Base-by-base conservation (phyloP, 1,139 yeast genomes). In the Sporopachydermia cereana region DNA sequence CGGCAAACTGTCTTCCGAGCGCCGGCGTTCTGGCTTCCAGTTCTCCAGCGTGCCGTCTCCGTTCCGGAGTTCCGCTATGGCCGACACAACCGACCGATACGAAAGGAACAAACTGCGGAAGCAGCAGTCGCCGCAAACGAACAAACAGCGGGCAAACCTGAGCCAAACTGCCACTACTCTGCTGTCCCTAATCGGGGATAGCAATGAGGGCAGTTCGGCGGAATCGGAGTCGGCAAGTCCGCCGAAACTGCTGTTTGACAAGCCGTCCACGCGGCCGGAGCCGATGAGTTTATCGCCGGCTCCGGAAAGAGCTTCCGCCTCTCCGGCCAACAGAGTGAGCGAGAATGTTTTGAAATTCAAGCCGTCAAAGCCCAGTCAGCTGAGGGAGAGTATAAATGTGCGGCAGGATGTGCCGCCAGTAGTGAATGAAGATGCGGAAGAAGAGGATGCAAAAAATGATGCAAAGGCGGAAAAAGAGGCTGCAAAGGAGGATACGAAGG, bases 81-180 rank as follows among this genome's bases (percentile, higher is more conserved):
- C 44, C n/a, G 39, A 41, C 22, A 43, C 44, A 21, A 49, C 41
- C n/a, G 46, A 44, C 42, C 48, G 52, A 41, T 49, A 50, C 22
- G 50, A 54, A n/a, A 50, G 48, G 3, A 43, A 43, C 27, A 29
- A 20, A 9, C 22, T 7, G 18, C 18, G 39, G 31, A n/a, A 36
- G 29, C 27, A 21, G 3, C 45, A 34, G 41, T 43, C 46, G 20
- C 41, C 45, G 16, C 42, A 23, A 27, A 20, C 9, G 51, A 51
- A 36, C 30, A 51, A 29, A 48, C 53, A 3, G 46, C 50, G 42
- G 36, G 44, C 51, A 47, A 64, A 63, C 42, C 56, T 77, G 50
- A 82, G 88, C 55, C 71, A 70, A 45, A 74, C 91, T 0, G 94
- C 93, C 0, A 69, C 76, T 43, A 74, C 84, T 0, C 64, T 84